phyloP scores from a whole-genome alignment of 164 flowering plant genomes.

The Buxus sempervirens region DNA sequence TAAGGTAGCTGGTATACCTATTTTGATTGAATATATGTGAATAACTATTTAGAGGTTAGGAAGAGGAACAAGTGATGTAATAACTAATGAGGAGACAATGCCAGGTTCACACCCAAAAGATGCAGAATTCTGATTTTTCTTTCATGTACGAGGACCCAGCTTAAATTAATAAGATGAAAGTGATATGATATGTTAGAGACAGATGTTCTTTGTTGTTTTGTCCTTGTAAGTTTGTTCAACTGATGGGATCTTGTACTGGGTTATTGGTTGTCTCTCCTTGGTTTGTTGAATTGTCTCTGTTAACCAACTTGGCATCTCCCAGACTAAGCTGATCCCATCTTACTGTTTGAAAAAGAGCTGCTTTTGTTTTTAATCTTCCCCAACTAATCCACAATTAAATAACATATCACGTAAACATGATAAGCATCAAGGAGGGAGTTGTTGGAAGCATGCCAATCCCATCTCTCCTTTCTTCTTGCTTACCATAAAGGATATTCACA shows the following conservation, averaged over 20 bases:
- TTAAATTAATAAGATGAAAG: background rate
- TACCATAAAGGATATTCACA: constrained; percentile 16
- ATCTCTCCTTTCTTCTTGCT: constrained; percentile 12
- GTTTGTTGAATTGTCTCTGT: no score
- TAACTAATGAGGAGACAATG: background rate
- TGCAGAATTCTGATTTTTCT: background rate
- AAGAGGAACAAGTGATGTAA: no score
- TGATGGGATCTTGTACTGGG: no score
- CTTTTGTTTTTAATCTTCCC: background rate
- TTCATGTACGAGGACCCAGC: background rate
- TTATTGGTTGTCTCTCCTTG: no score
- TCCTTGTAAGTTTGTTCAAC: background rate
- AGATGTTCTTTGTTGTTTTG: background rate
- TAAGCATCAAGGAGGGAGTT: background rate
- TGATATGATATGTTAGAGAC: background rate
- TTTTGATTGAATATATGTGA: no score
- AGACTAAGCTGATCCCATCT: background rate
- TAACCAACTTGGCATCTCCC: background rate
- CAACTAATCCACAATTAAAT: background rate
- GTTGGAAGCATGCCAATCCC: background rate
- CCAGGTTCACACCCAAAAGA: background rate
- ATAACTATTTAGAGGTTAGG: no score
- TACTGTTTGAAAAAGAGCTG: background rate
- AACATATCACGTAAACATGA: background rate
- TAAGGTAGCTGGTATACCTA: no score